phyloP scores from a whole-genome alignment of 257 asterid genomes.

The Nicotiana obtusifolia region DNA sequence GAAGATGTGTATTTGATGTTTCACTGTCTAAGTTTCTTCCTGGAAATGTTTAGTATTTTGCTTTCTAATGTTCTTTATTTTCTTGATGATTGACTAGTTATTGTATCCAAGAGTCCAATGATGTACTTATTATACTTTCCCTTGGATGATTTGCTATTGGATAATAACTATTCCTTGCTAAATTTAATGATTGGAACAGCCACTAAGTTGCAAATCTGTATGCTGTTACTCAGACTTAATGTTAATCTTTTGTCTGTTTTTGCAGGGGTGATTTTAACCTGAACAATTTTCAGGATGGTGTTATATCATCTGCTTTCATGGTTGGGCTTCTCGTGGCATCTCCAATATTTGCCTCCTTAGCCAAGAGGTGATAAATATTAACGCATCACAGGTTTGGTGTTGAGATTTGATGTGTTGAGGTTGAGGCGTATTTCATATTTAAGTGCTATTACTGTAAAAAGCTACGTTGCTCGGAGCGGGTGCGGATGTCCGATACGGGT shows the following conservation, averaged over 20 bases:
- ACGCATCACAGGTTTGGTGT: not conserved
- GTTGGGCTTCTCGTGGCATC: constrained; percentile 97
- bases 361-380: constrained; percentile 43
- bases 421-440: not conserved
- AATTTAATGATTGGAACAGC: not conserved
- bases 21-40: not conserved
- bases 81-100: not conserved
- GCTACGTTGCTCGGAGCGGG: too few relatives aligned
- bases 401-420: not conserved
- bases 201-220: not conserved
- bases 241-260: constrained; percentile 6
- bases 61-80: not conserved
- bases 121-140: not conserved
- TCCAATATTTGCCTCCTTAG: constrained; percentile 86
- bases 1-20: not conserved
- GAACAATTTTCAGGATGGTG: constrained; percentile 91
- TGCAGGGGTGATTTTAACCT: constrained; percentile 81
- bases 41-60: not conserved
- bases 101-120: not conserved
- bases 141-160: not conserved
- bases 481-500: too few relatives aligned
- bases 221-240: not conserved
- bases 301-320: constrained; percentile 95
- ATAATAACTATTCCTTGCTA: not conserved
- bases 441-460: not conserved